Conservation (phyloP, 495 filamentous ascomycete species). For the Penicillium odoratum region DNA sequence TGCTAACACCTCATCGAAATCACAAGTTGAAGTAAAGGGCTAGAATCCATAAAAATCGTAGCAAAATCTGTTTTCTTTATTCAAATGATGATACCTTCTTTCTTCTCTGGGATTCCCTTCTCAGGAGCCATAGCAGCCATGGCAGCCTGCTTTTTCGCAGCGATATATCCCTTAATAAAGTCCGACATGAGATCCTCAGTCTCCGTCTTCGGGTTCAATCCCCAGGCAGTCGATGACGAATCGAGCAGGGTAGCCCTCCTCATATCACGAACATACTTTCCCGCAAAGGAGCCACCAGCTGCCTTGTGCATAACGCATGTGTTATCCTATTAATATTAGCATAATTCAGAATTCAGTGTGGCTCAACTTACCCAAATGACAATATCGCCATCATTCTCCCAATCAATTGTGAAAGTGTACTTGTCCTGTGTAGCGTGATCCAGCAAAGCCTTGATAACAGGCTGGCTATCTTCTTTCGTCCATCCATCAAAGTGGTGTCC, state of each 20-base stretch:
- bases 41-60: neutral
- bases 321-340: neutral
- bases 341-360: neutral
- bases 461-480: neutral
- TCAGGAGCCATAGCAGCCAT: neutral
- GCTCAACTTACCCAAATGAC: neutral
- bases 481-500: slow-evolving; percentile 1
- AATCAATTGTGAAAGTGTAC: slow-evolving; percentile 1
- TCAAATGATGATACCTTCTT: neutral
- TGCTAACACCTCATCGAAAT: too few species aligned
- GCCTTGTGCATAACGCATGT: slow-evolving; percentile 4
- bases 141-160: neutral
- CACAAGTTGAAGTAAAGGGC: neutral
- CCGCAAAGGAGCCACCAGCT: neutral
- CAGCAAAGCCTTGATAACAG: slow-evolving; percentile 1
- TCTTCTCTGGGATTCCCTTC: neutral
- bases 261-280: slow-evolving; percentile 5
- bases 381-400: slow-evolving; percentile 4
- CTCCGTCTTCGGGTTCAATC: neutral
- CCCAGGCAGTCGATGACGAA: neutral
- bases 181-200: neutral
- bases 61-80: neutral
- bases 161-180: neutral
- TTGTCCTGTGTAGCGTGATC: slow-evolving; percentile 2
- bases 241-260: neutral